Evolutionary conservation across 768 basidiomycete species (phyloP), one percentile per base, ranked within the genome.

Genomic region (Boletellus sp.): DNA sequence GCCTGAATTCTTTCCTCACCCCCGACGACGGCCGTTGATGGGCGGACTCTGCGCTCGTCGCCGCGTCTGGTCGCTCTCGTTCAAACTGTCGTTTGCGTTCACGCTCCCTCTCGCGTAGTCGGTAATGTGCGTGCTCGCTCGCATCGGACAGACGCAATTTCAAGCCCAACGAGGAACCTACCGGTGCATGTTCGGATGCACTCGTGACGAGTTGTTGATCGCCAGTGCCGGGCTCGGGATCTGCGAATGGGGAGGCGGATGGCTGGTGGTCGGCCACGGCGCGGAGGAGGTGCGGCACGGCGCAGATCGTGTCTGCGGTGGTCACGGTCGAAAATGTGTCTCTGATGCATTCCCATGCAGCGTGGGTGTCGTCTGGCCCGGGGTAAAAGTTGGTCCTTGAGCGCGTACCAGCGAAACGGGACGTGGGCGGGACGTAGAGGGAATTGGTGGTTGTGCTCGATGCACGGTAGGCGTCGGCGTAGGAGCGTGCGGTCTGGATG

Each of bases 61-160:
- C 31, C 15, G 32, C 41, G 24, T 41, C 47, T 28, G 44, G 34
- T 33, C 39, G 51, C 2, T 47, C 35, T 20, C 31, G 32, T 11
- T 36, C 15, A 1, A 24, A 16, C 20, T 39, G 47, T 19, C 52
- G 51, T 16, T 52, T 24, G 6, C 41, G 61, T 9, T 60, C 42
- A 8, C 61, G 57, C 16, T 62, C 57, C 23, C n/a, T 54, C 53
- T 62, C 61, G 22, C 62, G 62, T 17, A 39, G 17, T 3, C 61
- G 53, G 37, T 58, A 64, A 1, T 24, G 50, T 6, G 52, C 59
- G 24, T 58, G 59, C 38, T 64, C 59, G 45, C 59, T 61, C 22
- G 62, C 62, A 28, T 63, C 59, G 39, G 61, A 62, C 31, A 61
- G 34, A 31, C 61, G 61, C 20, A 62, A 2, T 22, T 50, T 61